Base-by-base conservation (phyloP, 768 basidiomycete species). In the Porpolomopsis calyptriformis region DNA sequence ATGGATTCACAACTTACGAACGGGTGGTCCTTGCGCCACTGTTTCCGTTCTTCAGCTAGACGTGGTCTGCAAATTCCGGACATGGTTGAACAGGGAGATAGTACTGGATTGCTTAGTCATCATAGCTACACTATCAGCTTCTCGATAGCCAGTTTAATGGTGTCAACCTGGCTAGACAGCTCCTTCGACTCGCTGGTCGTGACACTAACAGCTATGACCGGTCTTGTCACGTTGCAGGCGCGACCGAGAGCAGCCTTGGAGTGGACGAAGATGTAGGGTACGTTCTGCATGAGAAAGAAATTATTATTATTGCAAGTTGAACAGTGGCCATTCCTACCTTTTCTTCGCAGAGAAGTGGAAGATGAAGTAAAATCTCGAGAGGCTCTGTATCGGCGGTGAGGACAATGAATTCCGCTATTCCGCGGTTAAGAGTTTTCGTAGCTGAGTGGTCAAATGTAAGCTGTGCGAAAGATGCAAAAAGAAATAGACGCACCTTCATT, bases 11-110 rank as follows among this genome's bases (percentile, higher is more conserved):
- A 16, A 76, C 89, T 67, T 64, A 97, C 96, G 56, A 94, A 97
- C 24, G 96, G 96, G 65, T 99, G 96, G 55, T 98, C 96, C 65
- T 93, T 98, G 49, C 96, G 69, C 96, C 96, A 99, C 58, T 93
- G 89, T 68, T 99, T 99, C 58, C 96, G 80, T 66, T 99, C 96
- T 65, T 98, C 96, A 23, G 91, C 78, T 12, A 99, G 74, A 57
- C 96, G 83, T 27, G 85, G 81, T 63, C 91, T 79, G 63, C 91
- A 93, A 52, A 97, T 94, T 50, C 90, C 91, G 43, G 89, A 83
- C 89, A 91, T 89, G 4, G 29, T 31, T 31, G 29, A 31, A 31
- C 14, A 14, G n/a, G n/a, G n/a, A n/a, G n/a, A n/a, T n/a, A n/a
- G n/a, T n/a, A n/a, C n/a, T n/a, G n/a, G n/a, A n/a, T n/a, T n/a